Conservation (phyloP, 1,284 basidiomycete genomes). For the Apiotrichum laibachii region DNA sequence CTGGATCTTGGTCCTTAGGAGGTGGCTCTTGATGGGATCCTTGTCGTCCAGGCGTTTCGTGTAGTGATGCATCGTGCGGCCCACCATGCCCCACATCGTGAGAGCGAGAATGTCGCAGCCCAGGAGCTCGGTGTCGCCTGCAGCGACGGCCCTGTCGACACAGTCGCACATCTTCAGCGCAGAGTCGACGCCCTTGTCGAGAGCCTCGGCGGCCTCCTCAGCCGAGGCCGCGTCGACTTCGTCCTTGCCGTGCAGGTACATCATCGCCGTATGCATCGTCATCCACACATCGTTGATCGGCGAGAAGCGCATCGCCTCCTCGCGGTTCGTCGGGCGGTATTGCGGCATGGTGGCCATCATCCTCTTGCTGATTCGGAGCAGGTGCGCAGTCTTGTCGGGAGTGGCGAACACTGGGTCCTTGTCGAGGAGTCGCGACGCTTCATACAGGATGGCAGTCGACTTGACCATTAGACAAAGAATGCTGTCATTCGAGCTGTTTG, state of each 20-base stretch:
- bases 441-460: slow-evolving; percentile 27
- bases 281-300: slow-evolving; percentile 28
- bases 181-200: slow-evolving; percentile 25
- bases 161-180: slow-evolving; percentile 24
- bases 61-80: slow-evolving; percentile 17
- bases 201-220: slow-evolving; percentile 18
- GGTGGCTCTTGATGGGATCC: slow-evolving; percentile 7
- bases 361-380: slow-evolving; percentile 23
- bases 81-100: slow-evolving; percentile 16
- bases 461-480: slow-evolving; percentile 25
- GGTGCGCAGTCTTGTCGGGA: slow-evolving; percentile 18
- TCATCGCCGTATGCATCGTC: slow-evolving; percentile 20
- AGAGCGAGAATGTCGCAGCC: slow-evolving; percentile 25
- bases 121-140: slow-evolving; percentile 25
- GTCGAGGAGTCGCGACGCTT: slow-evolving; percentile 13
- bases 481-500: slow-evolving; percentile 18
- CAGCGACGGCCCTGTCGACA: slow-evolving; percentile 21
- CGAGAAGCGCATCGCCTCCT: slow-evolving; percentile 15
- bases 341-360: slow-evolving; percentile 27
- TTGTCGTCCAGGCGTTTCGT: slow-evolving; percentile 12
- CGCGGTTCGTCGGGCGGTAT: slow-evolving; percentile 11
- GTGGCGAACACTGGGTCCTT: slow-evolving; percentile 11
- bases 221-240: slow-evolving; percentile 26
- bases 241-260: slow-evolving; percentile 29
- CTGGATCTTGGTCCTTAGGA: slow-evolving; percentile 7